A percentile compares a stretch with the other conserved stretches of the same genome.
phyloP scores from a whole-genome alignment of 2,329 filamentous ascomycete species.

The Colletotrichum filicis region DNA sequence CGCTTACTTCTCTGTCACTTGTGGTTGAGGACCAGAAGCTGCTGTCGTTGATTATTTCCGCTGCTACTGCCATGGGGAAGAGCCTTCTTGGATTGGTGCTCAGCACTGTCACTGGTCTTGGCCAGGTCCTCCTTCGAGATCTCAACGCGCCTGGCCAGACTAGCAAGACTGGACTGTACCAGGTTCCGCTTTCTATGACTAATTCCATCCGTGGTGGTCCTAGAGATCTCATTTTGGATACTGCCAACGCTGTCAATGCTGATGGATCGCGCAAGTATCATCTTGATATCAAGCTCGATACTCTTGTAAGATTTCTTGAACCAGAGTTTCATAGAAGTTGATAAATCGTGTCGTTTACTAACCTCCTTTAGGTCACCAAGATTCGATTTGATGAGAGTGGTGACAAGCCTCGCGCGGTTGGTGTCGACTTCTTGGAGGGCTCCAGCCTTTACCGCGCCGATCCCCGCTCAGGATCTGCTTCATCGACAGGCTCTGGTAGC shows the following conservation, averaged over 20 bases:
- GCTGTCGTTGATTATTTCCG: constrained; percentile 39
- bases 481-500: background rate
- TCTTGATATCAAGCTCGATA: constrained; percentile 40
- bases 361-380: constrained; percentile 43
- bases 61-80: constrained; percentile 42
- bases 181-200: constrained; percentile 18
- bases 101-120: constrained; percentile 39
- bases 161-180: constrained; percentile 12
- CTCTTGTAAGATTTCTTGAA: background rate
- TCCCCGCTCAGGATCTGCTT: constrained; percentile 46
- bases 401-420: constrained; percentile 43
- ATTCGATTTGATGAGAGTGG: constrained; percentile 47
- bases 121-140: constrained; percentile 40
- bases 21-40: constrained; percentile 29
- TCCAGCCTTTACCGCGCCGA: constrained; percentile 55
- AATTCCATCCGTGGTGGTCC: constrained; percentile 17
- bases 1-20: constrained; percentile 18
- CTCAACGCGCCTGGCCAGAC: constrained; percentile 37
- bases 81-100: constrained; percentile 35
- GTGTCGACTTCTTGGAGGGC: constrained; percentile 48
- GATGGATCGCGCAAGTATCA: constrained; percentile 39
- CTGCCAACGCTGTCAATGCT: constrained; percentile 19
- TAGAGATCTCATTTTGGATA: constrained; percentile 18
- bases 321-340: constrained; percentile 19
- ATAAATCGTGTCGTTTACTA: background rate